These are phyloP conservation scores for Sarcocystis neurona DNA, from an alignment of 169 alveolate genomes.

Conservation along the genomic window DNA sequence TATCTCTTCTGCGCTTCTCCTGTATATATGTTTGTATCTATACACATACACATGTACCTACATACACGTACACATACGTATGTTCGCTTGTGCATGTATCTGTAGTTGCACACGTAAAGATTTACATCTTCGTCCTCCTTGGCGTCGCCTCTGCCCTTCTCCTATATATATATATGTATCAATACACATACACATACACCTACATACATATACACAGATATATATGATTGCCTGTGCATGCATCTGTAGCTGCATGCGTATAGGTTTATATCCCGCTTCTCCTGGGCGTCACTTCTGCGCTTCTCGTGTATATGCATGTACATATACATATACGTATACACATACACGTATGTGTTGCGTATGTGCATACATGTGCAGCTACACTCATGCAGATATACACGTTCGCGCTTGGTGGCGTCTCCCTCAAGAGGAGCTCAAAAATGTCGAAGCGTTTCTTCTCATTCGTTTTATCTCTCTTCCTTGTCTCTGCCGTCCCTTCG, in stretches of 20 bases:
- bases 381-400: background rate
- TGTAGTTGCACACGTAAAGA: too few species aligned
- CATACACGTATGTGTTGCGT: background rate
- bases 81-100: too few species aligned
- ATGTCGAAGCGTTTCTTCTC: background rate
- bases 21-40: too few species aligned
- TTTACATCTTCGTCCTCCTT: too few species aligned
- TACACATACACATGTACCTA: too few species aligned
- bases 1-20: too few species aligned
- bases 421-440: too few species aligned
- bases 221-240: background rate
- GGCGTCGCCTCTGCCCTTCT: too few species aligned
- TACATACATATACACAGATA: background rate
- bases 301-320: background rate
- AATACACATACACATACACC: background rate
- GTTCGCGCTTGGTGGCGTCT: too few species aligned
- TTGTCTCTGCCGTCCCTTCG: too few species aligned
- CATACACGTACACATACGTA: too few species aligned
- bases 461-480: background rate
- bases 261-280: background rate
- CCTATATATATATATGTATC: background rate
- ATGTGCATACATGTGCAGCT: background rate
- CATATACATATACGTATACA: background rate
- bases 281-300: background rate
- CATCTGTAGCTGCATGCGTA: background rate